Percentiles rank a stretch among this genome's conserved stretches.
Evolutionary conservation across 1,284 basidiomycete species (phyloP).

Genomic region (Microbotryomycetes sp.): DNA sequence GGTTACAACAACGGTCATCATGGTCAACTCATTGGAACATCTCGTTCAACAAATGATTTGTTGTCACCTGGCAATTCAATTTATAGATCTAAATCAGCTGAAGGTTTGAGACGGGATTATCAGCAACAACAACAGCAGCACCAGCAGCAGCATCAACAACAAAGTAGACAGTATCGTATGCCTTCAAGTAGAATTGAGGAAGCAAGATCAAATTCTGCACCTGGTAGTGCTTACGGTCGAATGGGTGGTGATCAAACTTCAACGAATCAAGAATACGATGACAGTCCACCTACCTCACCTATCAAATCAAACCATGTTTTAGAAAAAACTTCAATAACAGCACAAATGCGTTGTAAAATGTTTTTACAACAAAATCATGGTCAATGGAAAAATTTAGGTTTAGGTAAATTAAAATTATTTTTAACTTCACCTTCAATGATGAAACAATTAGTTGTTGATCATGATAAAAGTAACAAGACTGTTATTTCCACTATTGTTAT

Average conservation of each 20-base stretch:
- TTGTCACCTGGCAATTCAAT: constrained; percentile 2
- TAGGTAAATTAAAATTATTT: constrained; percentile 81
- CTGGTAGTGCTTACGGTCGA: neutral
- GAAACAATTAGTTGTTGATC: constrained; percentile 94
- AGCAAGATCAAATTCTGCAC: constrained; percentile 10
- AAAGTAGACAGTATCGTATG: constrained; percentile 26
- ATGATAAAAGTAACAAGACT: constrained; percentile 69
- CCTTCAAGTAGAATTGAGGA: constrained; percentile 14
- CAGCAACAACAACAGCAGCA: too few relatives aligned
- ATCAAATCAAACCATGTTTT: neutral
- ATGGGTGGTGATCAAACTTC: neutral
- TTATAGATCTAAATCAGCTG: constrained; percentile 33
- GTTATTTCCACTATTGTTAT: constrained; percentile 93
- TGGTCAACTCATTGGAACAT: neutral
- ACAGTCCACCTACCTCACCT: neutral
- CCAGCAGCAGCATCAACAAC: neutral
- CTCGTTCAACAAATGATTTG: neutral
- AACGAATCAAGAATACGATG: too few relatives aligned
- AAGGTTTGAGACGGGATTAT: constrained; percentile 24
- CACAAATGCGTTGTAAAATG: constrained; percentile 98
- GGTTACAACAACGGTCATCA: neutral
- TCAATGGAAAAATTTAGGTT: constrained; percentile 93
- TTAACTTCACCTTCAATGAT: constrained; percentile 68
- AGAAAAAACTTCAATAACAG: constrained; percentile 40
- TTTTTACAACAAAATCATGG: constrained; percentile 92